phyloP scores from a whole-genome alignment of 1,139 yeast genomes.

The Torulaspora globosa region DNA sequence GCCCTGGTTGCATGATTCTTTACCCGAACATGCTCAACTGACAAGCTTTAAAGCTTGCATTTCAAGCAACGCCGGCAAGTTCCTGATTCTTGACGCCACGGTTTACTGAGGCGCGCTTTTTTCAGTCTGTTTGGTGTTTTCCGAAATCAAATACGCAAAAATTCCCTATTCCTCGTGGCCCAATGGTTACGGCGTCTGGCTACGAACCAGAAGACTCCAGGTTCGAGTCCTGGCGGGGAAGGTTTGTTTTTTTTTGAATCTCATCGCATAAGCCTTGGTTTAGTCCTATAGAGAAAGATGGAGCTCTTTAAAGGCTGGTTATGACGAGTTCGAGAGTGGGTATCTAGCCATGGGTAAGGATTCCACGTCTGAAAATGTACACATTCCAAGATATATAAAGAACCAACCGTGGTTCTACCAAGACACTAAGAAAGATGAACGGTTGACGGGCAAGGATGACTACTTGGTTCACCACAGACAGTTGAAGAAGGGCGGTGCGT shows the following conservation, averaged over 20 bases:
- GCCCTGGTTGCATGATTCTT: too few relatives aligned
- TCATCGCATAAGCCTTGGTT: background rate
- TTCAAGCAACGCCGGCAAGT: too few relatives aligned
- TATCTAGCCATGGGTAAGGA: background rate
- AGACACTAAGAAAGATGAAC: constrained; percentile 5
- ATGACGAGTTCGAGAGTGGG: background rate
- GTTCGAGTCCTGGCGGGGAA: constrained; percentile 96
- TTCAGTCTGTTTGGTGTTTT: background rate
- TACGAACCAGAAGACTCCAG: constrained; percentile 93
- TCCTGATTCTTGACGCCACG: background rate
- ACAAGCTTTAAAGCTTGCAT: too few relatives aligned
- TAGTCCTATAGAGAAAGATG: background rate
- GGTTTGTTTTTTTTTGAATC: constrained; percentile 45
- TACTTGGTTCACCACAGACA: constrained; percentile 35
- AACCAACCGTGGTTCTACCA: constrained; percentile 36
- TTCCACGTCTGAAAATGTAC: constrained; percentile 26
- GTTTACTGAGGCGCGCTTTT: too few relatives aligned
- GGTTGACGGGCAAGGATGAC: constrained; percentile 18
- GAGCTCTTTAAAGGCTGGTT: background rate
- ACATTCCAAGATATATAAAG: constrained; percentile 34
- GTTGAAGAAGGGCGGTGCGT: constrained; percentile 17
- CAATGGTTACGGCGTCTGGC: constrained; percentile 93
- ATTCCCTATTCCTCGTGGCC: constrained; percentile 73
- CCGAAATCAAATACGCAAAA: background rate
- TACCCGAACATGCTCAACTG: too few relatives aligned